These are phyloP conservation scores for Euryodendron excelsum DNA, from an alignment of 148 eudicot genomes.

Conservation along the genomic window DNA sequence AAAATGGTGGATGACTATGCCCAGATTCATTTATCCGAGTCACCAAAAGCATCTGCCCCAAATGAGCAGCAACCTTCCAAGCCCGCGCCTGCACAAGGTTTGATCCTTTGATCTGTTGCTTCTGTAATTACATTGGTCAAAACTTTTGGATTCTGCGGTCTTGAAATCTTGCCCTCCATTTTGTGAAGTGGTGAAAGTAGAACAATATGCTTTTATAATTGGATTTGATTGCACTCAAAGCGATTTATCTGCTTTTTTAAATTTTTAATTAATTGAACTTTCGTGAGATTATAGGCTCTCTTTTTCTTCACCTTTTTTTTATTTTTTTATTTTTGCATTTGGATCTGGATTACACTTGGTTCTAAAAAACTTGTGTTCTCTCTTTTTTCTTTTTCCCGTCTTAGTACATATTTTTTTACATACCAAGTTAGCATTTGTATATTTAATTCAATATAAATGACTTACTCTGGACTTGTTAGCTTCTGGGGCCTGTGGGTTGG, in stretches of 20 bases:
- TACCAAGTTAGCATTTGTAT: too few relatives aligned
- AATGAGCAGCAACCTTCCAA: constrained; percentile 48
- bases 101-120: constrained; percentile 48
- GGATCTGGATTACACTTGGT: background rate
- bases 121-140: constrained; percentile 11
- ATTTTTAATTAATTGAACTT: background rate
- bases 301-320: background rate
- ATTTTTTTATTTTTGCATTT: background rate
- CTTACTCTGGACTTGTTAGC: too few relatives aligned
- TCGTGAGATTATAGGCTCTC: background rate
- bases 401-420: background rate
- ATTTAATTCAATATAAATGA: too few relatives aligned
- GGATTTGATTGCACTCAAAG: background rate
- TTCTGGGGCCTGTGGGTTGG: too few relatives aligned
- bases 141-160: constrained; percentile 8
- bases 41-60: constrained; percentile 52
- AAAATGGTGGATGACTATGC: constrained; percentile 76
- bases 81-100: constrained; percentile 65
- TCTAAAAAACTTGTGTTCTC: background rate
- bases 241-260: background rate
- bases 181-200: background rate
- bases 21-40: constrained; percentile 74
- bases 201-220: constrained; percentile 12
- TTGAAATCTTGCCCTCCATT: background rate
- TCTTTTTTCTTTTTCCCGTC: background rate